A percentile compares a stretch with the other conserved stretches of the same genome.
phyloP scores from a whole-genome alignment of 2,329 filamentous ascomycete genomes.

The Scytalidium lignicola region DNA sequence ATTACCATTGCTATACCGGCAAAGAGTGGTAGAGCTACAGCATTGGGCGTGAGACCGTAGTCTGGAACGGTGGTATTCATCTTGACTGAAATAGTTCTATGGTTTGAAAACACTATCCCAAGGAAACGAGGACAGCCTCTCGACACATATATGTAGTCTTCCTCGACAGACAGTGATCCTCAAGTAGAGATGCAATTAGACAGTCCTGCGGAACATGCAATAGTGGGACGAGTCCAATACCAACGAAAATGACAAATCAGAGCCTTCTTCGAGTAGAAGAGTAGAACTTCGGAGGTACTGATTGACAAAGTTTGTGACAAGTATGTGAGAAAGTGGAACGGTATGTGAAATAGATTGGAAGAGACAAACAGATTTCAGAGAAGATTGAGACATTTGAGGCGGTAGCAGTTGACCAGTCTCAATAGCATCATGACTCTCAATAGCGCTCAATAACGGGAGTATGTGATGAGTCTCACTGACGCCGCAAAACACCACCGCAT shows the following conservation, averaged over 20 bases:
- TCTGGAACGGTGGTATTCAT: neutral
- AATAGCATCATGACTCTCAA: conserved; percentile 1
- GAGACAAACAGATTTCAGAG: neutral
- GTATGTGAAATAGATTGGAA: neutral
- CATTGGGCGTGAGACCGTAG: conserved; percentile 14
- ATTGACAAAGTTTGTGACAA: neutral
- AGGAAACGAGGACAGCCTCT: neutral
- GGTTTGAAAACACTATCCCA: neutral
- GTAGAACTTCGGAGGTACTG: neutral
- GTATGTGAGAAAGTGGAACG: neutral
- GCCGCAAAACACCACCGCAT: neutral
- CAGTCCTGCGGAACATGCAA: neutral
- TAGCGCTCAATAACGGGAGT: conserved; percentile 1
- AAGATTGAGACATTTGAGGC: neutral
- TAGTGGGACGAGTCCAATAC: neutral
- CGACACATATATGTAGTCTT: neutral
- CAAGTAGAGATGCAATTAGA: neutral
- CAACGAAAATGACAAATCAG: neutral
- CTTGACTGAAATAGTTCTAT: neutral
- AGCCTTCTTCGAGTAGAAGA: neutral
- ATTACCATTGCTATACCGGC: conserved; percentile 45
- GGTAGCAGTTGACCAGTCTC: neutral
- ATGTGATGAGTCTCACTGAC: neutral
- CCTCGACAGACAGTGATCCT: neutral
- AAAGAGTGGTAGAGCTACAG: conserved; percentile 41